Base-by-base conservation (phyloP, 352 stramenopile genomes). In the Globisporangium orthogonon region DNA sequence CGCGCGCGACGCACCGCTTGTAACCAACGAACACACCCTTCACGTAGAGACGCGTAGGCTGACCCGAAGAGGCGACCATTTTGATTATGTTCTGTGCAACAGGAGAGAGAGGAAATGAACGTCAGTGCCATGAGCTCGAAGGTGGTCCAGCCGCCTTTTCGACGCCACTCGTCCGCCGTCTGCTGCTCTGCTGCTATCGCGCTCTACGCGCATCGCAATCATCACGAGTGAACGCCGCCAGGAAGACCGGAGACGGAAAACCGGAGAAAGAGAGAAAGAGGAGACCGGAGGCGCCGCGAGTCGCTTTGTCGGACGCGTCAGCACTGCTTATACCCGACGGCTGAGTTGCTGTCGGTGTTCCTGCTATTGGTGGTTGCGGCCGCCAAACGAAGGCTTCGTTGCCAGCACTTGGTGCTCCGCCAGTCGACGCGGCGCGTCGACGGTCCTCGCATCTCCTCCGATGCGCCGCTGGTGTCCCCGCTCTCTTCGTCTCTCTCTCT, bases 11-110 rank as follows among this genome's bases (percentile, higher is more conserved):
- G 55, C 61, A 87, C 67, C 97, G 91, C 85, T 99, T 99, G 95
- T 98, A 99, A 60, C 97, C 97, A 67, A 99, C 89, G 77, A 99
- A 98, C 59, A 98, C 95, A 71, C 96, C 96, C 85, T 99, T 98
- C 65, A 99, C 93, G 81, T 99, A 98, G 71, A 99, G 94, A 73
- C 94, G 89, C 69, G 94, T 96, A 70, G 93, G 88, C 76, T 96
- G 86, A 93, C 81, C 81, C 69, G 83, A 70, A 66, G 83, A 92
- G 84, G 85, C 83, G 85, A 95, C 85, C 85, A 95, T 95, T 86
- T 92, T 83, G 63, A 70, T 73, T 78, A 83, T 76, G 70, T 84
- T 91, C 85, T 94, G 69, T 58, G 44, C 50, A 64, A 17, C 33
- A 56, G 23, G 7, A 39, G 28, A 51, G 10, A 56, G 15, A 56